A percentile compares a stretch with the other conserved stretches of the same genome.
Conservation (phyloP, 768 basidiomycete species). For the Xerocomellus chrysenteron region DNA sequence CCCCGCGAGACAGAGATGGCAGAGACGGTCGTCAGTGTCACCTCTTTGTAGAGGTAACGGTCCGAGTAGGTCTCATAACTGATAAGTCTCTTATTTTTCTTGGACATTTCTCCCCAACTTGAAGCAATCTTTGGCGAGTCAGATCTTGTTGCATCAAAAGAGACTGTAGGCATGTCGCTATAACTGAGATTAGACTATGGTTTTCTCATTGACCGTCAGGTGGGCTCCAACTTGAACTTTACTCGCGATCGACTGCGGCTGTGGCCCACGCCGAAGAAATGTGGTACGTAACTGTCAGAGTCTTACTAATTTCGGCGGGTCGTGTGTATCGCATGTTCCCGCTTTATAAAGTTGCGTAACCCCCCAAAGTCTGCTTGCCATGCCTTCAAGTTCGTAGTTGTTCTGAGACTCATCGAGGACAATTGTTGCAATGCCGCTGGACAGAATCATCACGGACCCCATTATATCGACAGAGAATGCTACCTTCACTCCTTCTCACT, state of each 20-base stretch:
- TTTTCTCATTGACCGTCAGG: background rate
- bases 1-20: background rate
- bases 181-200: background rate
- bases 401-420: background rate
- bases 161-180: background rate
- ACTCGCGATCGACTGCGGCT: too few species aligned
- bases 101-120: too few species aligned
- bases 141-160: background rate
- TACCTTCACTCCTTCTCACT: slow-evolving; percentile 24
- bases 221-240: too few species aligned
- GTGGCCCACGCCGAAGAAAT: slow-evolving; percentile 2
- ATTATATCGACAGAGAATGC: slow-evolving; percentile 36
- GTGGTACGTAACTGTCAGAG: slow-evolving; percentile 20
- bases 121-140: too few species aligned
- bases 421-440: slow-evolving; percentile 23
- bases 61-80: background rate
- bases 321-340: slow-evolving; percentile 23
- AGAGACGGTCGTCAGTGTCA: background rate
- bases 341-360: slow-evolving; percentile 22
- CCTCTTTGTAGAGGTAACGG: background rate
- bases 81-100: background rate
- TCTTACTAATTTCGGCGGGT: slow-evolving; percentile 9
- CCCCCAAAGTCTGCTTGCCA: background rate
- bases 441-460: slow-evolving; percentile 34
- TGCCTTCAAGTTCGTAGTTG: slow-evolving; percentile 6